Base-by-base conservation (phyloP, 768 basidiomycete species). In the Ramaria sp. region DNA sequence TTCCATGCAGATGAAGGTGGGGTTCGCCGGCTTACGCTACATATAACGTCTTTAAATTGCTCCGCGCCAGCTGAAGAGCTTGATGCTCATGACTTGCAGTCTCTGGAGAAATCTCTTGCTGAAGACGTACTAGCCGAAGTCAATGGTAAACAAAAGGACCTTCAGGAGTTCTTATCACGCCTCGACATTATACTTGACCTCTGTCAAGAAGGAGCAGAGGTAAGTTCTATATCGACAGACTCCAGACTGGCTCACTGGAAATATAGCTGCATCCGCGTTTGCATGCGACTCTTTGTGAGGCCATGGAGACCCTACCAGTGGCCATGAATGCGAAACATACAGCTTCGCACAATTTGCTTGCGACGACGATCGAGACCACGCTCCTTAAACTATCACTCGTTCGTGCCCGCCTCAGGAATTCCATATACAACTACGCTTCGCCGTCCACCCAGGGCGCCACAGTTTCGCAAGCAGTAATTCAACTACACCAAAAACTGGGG, bases 311-410 rank as follows among this genome's bases (percentile, higher is more conserved):
- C 2, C 61, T 73, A 60, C 70, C 59, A 55, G 70, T 46, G 46
- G 63, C 43, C 4, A 46, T 66, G 38, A 63, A 72, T 42, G 62
- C 62, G 2, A 61, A 68, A 34, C 71, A 68, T 20, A 58, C 66
- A 2, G 75, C 76, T 4, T 64, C 67, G 0, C 64, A 70, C 43
- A 75, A 76, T 43, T 68, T 77, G 39, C 63, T 74, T 17, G 70
- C 74, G 7, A 69, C 74, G n/a, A 70, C 68, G 1, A 73, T 79
- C 41, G 78, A 81, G 62, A 65, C 72, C 3, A 70, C 72, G 1
- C 67, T 80, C 10, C 71, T 78, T 59, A 79, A 77, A 62, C 68
- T 80, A 7, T 75, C 75, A 1, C 67, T 78, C 10, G 59, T 77
- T n/a, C 71, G 72, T 31, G 72, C 71, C 7, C 71, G 72, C 22